Base-by-base conservation (phyloP, 1,139 yeast species). In the Lodderomyces margitis region DNA sequence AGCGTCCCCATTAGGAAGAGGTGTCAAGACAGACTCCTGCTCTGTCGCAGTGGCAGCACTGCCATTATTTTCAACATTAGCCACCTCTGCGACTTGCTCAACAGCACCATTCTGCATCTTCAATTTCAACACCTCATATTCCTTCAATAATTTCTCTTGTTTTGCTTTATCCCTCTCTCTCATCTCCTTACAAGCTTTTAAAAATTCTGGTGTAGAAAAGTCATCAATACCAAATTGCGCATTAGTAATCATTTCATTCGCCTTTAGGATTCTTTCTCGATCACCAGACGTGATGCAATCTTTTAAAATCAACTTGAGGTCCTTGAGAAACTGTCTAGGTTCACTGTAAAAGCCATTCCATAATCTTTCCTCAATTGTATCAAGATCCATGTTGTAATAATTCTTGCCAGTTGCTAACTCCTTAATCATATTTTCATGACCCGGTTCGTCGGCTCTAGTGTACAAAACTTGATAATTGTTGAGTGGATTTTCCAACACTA, bases 261-360 rank as follows among this genome's bases (percentile, higher is more conserved):
- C 96, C 59, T 87, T 89, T 44, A 91, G 74, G 11, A 83, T 70
- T 40, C 96, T 69, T 47, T 92, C 98, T 38, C 98, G 75, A 50
- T 91, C 98, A 1, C 87, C 89, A 6, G 76, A 65, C 0, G 83
- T 80, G 23, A 76, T 71, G 0, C 95, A 78, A 64, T 94, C 99
- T 36, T 75, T 74, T 36, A 87, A 83, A 37, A 94, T 91, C 79
- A 86, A 75, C 57, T 82, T 87, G 39, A 94, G 76, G 57, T 94
- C 98, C 52, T 76, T 80, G 52, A 91, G 64, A 57, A 87, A 91
- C 58, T 92, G 98, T 51, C 80, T 83, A 11, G 98, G 97, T 54
- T 91, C 97, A 25, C 91, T 83, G 57, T 94, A 92, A 59, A 68
- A 92, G 0, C 98, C 98, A 62, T 92, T 92, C 98, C 98, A 92